Conservation (phyloP, 2,329 filamentous ascomycete genomes). For the Reticulascus tulasneorum region DNA sequence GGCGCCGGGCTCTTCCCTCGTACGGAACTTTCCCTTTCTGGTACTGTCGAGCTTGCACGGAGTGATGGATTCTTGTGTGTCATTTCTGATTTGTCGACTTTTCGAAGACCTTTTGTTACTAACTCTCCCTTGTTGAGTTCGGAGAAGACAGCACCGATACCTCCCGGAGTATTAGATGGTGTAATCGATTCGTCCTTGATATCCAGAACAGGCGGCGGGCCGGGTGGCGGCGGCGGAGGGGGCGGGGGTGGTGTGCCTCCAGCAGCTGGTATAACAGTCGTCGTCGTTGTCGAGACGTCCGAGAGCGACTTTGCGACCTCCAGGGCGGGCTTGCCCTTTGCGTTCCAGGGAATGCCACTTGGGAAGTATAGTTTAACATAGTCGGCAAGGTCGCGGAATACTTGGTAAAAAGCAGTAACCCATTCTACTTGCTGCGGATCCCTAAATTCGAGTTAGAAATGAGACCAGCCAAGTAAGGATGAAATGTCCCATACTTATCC, state of each 20-base stretch:
- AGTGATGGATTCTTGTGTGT: constrained; percentile 96
- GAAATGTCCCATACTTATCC: constrained; percentile 45
- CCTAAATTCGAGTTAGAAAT: constrained; percentile 38
- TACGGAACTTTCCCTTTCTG: constrained; percentile 49
- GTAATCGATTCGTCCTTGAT: constrained; percentile 48
- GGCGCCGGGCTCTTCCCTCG: constrained; percentile 83
- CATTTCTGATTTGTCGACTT: constrained; percentile 94
- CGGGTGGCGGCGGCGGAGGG: constrained; percentile 68
- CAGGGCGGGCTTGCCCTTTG: constrained; percentile 66
- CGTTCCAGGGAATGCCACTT: constrained; percentile 82
- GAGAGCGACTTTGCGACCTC: constrained; percentile 62
- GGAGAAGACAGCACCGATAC: constrained; percentile 84
- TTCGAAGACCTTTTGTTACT: constrained; percentile 85
- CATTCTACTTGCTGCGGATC: constrained; percentile 80
- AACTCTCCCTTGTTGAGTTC: constrained; percentile 84
- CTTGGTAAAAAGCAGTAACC: constrained; percentile 86
- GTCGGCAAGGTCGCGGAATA: constrained; percentile 78
- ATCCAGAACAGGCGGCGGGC: constrained; percentile 63
- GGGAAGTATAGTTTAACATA: constrained; percentile 83
- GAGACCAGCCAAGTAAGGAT: constrained; percentile 5
- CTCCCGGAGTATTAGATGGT: too few relatives aligned
- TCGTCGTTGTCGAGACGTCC: constrained; percentile 28
- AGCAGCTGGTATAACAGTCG: too few relatives aligned
- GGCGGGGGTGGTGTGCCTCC: constrained; percentile 42
- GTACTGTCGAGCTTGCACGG: constrained; percentile 67